Conservation (phyloP, 1,284 basidiomycete species). For the Ustilago esculenta region DNA sequence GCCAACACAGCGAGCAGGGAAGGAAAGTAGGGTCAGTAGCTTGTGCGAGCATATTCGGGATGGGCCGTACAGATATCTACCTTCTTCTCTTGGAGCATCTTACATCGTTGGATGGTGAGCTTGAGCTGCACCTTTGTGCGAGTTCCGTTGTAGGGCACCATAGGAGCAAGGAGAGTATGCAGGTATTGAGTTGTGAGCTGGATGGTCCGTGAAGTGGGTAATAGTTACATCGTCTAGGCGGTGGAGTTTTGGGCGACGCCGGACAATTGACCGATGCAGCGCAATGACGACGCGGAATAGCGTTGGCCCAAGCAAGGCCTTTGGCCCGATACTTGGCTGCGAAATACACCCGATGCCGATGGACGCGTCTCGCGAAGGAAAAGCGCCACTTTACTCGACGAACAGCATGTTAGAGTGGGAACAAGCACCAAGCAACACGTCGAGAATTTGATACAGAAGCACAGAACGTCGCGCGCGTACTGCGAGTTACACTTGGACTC, state of each 20-base stretch:
- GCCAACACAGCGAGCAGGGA: neutral
- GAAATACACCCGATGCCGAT: constrained; percentile 12
- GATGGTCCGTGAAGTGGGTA: too few species aligned
- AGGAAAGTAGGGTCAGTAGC: too few species aligned
- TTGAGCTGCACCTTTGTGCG: constrained; percentile 70
- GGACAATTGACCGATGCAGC: constrained; percentile 44
- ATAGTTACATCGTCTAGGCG: constrained; percentile 1
- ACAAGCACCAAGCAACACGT: constrained; percentile 1
- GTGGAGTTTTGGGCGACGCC: constrained; percentile 20
- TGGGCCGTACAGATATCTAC: constrained; percentile 24
- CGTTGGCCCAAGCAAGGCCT: neutral
- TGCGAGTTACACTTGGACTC: too few species aligned
- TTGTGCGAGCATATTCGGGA: too few species aligned
- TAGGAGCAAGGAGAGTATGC: constrained; percentile 3
- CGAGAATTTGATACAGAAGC: neutral
- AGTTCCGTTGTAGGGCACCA: constrained; percentile 58
- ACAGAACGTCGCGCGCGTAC: too few species aligned
- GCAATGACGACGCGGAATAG: too few species aligned
- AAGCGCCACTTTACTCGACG: constrained; percentile 34
- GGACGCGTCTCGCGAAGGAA: constrained; percentile 25
- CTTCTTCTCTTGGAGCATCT: constrained; percentile 91
- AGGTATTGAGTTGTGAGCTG: neutral
- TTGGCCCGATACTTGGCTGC: constrained; percentile 1
- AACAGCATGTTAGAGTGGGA: neutral
- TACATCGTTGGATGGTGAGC: constrained; percentile 87